Evolutionary conservation across 169 alveolate genomes (phyloP).

Genomic region (Plasmodium vivax): DNA sequence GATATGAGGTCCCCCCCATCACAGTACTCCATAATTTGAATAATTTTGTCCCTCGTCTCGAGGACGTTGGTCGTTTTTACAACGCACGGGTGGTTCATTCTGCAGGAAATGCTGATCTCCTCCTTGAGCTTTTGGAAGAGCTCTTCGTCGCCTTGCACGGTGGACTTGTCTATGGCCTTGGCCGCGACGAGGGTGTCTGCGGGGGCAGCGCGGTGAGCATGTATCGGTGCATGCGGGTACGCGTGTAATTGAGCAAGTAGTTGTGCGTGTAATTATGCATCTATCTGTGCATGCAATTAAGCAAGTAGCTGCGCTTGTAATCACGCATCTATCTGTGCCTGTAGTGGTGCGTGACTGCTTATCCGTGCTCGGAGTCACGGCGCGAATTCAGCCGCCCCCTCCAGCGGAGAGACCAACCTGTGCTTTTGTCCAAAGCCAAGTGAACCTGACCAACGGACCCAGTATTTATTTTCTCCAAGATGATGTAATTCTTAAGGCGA

Average conservation of each 20-base stretch:
- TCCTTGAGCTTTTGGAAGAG: conserved; percentile 79
- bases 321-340: not conserved
- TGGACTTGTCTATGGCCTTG: conserved; percentile 80
- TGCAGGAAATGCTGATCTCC: conserved; percentile 82
- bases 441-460: conserved; percentile 86
- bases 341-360: not conserved
- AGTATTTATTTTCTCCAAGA: conserved; percentile 81
- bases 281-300: not conserved
- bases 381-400: not conserved
- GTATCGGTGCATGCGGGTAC: not conserved
- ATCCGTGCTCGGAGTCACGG: not conserved
- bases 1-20: conserved; percentile 93
- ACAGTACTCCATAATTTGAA: conserved; percentile 89
- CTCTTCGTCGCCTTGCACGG: conserved; percentile 77
- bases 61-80: conserved; percentile 83
- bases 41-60: conserved; percentile 85
- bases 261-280: not conserved
- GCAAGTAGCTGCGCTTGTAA: not conserved
- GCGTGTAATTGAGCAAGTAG: not conserved
- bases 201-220: not conserved
- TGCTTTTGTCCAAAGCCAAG: conserved; percentile 77
- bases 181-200: conserved; percentile 75
- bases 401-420: conserved; percentile 18
- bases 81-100: conserved; percentile 84
- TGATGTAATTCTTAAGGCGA: conserved; percentile 78